Conservation (phyloP, 495 filamentous ascomycete genomes). For the Penicillium canescens region DNA sequence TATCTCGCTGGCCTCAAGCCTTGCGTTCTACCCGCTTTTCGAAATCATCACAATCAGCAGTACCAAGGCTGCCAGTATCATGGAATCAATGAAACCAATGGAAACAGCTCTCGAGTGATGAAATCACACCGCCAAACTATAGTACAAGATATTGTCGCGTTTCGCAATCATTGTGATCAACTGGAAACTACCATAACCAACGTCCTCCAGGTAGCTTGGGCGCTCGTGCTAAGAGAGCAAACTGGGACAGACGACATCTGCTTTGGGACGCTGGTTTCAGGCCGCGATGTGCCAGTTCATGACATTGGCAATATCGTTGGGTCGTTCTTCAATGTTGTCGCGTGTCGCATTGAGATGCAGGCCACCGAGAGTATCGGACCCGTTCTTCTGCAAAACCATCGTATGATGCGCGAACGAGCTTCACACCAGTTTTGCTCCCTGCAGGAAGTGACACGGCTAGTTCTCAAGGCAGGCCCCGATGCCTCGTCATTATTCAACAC, state of each 20-base stretch:
- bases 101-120: too few relatives aligned
- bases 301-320: background rate
- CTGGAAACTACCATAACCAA: slow-evolving; percentile 3
- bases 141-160: too few relatives aligned
- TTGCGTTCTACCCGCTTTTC: too few relatives aligned
- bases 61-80: too few relatives aligned
- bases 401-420: background rate
- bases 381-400: background rate
- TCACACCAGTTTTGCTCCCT: background rate
- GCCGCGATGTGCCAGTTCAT: background rate
- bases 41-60: too few relatives aligned
- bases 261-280: background rate
- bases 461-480: too few relatives aligned
- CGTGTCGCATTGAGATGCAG: background rate
- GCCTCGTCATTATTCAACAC: too few relatives aligned
- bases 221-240: background rate
- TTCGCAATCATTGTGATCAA: too few relatives aligned
- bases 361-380: background rate
- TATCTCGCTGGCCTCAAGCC: too few relatives aligned
- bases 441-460: too few relatives aligned
- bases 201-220: background rate
- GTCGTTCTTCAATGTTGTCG: background rate
- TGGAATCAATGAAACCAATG: too few relatives aligned
- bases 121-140: too few relatives aligned
- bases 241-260: background rate